Percentiles rank a stretch among this genome's conserved stretches.
phyloP scores from a whole-genome alignment of 2,329 filamentous ascomycete genomes.

The Aquanectria penicillioides region DNA sequence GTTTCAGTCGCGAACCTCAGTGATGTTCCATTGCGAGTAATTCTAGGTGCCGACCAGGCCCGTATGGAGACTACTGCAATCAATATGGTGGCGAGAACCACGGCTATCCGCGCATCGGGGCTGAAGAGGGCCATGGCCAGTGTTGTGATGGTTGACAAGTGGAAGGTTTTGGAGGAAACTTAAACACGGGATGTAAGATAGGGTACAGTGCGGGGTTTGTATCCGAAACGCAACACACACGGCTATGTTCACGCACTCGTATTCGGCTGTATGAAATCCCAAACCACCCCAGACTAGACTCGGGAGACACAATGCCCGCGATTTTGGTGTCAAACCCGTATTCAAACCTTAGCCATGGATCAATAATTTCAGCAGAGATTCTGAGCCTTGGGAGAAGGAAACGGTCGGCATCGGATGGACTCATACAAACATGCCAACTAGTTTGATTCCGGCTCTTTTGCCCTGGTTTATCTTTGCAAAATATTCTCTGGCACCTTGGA shows the following conservation, averaged over 20 bases:
- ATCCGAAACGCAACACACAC: background rate
- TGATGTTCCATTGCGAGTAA: slow-evolving; percentile 31
- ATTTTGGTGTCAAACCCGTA: no score
- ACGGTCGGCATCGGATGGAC: no score
- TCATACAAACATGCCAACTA: no score
- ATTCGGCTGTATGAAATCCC: background rate
- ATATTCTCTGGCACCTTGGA: no score
- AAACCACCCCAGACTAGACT: no score
- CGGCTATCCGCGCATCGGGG: background rate
- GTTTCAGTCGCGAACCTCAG: slow-evolving; percentile 34
- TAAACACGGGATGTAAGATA: background rate
- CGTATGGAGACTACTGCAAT: slow-evolving; percentile 2
- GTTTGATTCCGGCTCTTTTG: no score
- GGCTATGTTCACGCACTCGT: background rate
- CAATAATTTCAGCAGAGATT: no score
- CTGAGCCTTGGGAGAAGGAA: no score
- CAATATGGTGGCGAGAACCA: background rate
- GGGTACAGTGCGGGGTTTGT: background rate
- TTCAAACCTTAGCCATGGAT: no score
- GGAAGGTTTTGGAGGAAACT: background rate
- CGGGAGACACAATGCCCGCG: no score
- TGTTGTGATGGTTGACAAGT: background rate
- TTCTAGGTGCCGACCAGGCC: slow-evolving; percentile 17
- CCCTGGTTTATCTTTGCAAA: no score
- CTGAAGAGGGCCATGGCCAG: slow-evolving; percentile 30